phyloP scores from a whole-genome alignment of 208 protist genomes.

The Entamoeba dispar region DNA sequence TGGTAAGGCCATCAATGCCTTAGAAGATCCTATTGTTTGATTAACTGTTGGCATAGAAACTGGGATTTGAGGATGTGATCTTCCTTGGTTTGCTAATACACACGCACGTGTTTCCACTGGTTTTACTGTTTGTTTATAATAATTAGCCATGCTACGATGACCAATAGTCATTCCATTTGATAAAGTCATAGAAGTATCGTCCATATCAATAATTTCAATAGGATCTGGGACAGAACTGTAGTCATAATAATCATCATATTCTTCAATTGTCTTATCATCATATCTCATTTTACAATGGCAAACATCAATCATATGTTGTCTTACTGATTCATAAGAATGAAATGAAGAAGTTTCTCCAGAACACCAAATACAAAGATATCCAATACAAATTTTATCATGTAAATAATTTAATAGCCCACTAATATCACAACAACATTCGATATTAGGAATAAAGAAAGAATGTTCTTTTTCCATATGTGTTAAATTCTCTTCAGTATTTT shows the following conservation, averaged over 20 bases:
- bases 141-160: neutral
- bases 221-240: neutral
- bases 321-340: neutral
- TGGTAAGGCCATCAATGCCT: neutral
- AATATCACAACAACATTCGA: neutral
- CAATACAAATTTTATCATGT: neutral
- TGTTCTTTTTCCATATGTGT: neutral
- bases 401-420: neutral
- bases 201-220: neutral
- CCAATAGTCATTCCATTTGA: neutral
- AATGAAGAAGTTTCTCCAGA: neutral
- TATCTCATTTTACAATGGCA: neutral
- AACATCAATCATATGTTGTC: neutral
- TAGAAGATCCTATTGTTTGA: too few relatives aligned
- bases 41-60: neutral
- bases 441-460: conserved; percentile 1
- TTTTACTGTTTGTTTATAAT: neutral
- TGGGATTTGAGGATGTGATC: neutral
- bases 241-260: neutral
- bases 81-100: neutral
- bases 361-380: neutral
- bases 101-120: neutral
- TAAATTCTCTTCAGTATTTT: neutral
- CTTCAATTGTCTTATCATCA: neutral
- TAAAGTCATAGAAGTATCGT: neutral